Base-by-base conservation (phyloP, 495 filamentous ascomycete species). In the Penicillium nucicola region DNA sequence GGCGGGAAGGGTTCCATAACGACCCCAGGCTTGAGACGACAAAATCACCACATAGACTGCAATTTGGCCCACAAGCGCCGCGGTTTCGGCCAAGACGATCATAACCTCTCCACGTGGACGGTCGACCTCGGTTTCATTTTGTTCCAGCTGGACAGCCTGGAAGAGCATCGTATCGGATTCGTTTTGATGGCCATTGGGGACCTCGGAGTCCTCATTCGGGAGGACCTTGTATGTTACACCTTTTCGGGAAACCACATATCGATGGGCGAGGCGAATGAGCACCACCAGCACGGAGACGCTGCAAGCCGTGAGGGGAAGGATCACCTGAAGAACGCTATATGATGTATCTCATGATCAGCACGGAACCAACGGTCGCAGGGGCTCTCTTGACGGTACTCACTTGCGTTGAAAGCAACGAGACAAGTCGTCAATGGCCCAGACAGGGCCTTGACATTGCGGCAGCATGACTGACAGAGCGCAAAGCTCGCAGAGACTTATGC, bases 361-460 rank as follows among this genome's bases (percentile, higher is more conserved):
- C 19, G 2, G 30, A 10, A 19, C 22, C 31, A 55, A 39, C 36
- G 41, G 39, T 48, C 43, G 44, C 35, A 15, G 33, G 39, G 44
- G 43, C 46, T 11, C 20, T 46, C 17, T 42, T 28, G 30, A 40
- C 13, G 42, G 42, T 13, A 65, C 62, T 60, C 49, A 96, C 92
- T 95, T 90, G 75, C 80, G 82, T 62, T 90, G 85, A 64, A 98
- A 92, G 71, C 95, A 97, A 43, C 66, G 72, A 10, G 87, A 86
- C 64, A 98, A 86, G 71, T 98, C 95, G 71, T 98, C 93, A 51
- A 78, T 71, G 58, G 75, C 79, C 93, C 93, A 98, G 60, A 90
- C 75, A 39, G 90, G 88, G 66, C 83, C 83, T 58, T 80, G 65
- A 68, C 93, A 98, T 60, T 82, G 79, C 65, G 83, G 84, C 63